Conservation (phyloP, 805 yeast species). For the Metschnikowia cubensis region DNA sequence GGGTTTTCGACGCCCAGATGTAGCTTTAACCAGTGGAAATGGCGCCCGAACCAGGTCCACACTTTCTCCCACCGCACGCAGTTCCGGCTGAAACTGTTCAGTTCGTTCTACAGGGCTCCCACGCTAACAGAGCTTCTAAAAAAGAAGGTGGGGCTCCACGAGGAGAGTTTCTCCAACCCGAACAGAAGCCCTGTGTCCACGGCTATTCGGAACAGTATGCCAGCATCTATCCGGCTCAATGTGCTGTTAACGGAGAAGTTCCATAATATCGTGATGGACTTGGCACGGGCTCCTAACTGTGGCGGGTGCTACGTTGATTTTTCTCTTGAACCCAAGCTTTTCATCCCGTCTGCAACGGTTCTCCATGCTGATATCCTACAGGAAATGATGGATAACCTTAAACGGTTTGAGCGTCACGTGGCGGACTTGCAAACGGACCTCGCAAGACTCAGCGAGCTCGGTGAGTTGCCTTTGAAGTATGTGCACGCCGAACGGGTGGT, state of each 20-base stretch:
- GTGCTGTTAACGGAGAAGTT: conserved; percentile 26
- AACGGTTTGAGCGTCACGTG: conserved; percentile 36
- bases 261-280: conserved; percentile 16
- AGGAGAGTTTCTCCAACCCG: background rate
- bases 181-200: background rate
- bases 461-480: conserved; percentile 59
- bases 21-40: conserved; percentile 12
- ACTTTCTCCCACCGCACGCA: conserved; percentile 15
- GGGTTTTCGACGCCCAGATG: conserved; percentile 10
- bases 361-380: conserved; percentile 28
- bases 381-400: conserved; percentile 17
- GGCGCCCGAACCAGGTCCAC: conserved; percentile 17
- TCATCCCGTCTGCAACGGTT: conserved; percentile 32
- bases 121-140: conserved; percentile 15
- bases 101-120: conserved; percentile 13
- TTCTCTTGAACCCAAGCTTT: conserved; percentile 25
- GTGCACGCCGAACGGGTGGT: conserved; percentile 31
- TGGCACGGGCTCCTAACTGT: conserved; percentile 16
- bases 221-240: conserved; percentile 24
- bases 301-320: conserved; percentile 28
- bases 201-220: conserved; percentile 1
- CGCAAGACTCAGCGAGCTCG: conserved; percentile 49
- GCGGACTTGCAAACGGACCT: conserved; percentile 43
- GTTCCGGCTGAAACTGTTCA: conserved; percentile 16
- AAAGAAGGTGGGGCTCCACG: conserved; percentile 6